These are phyloP conservation scores for Paragyromitra xinjiangensis DNA, from an alignment of 495 filamentous ascomycete genomes.

Conservation along the genomic window DNA sequence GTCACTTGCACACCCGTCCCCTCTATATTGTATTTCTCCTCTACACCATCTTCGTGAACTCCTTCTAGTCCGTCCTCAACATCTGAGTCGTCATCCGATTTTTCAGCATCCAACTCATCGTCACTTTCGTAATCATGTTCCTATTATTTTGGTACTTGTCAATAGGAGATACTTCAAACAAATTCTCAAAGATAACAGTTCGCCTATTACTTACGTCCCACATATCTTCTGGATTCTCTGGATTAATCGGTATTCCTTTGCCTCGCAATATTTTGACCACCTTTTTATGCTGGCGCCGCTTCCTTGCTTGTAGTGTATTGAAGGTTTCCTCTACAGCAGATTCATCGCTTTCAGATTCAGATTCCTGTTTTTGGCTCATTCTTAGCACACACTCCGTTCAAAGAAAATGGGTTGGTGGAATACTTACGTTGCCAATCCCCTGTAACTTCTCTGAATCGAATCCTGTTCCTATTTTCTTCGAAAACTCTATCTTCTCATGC, in stretches of 20 bases:
- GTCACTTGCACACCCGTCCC: not conserved
- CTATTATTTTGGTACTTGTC: not conserved
- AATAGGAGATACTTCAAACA: not conserved
- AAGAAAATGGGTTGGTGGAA: not conserved
- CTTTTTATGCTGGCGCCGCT: not conserved
- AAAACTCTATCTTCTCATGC: not conserved
- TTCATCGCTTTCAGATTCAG: not conserved
- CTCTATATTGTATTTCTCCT: not conserved
- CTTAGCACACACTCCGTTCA: not conserved
- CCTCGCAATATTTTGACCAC: not conserved
- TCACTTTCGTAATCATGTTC: not conserved
- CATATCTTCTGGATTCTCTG: not conserved
- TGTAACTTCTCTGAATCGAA: not conserved
- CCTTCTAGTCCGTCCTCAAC: not conserved
- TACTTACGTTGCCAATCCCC: not conserved
- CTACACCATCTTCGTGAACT: not conserved
- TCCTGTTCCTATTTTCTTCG: not conserved
- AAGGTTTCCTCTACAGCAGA: not conserved
- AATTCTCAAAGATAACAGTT: not conserved
- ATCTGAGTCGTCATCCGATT: not conserved
- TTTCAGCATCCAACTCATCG: not conserved
- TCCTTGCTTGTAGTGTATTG: not conserved
- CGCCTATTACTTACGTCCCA: not conserved
- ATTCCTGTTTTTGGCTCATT: not conserved
- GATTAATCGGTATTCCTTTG: not conserved